These are phyloP conservation scores for Sedum album DNA, from an alignment of 164 flowering plant species.

Conservation along the genomic window DNA sequence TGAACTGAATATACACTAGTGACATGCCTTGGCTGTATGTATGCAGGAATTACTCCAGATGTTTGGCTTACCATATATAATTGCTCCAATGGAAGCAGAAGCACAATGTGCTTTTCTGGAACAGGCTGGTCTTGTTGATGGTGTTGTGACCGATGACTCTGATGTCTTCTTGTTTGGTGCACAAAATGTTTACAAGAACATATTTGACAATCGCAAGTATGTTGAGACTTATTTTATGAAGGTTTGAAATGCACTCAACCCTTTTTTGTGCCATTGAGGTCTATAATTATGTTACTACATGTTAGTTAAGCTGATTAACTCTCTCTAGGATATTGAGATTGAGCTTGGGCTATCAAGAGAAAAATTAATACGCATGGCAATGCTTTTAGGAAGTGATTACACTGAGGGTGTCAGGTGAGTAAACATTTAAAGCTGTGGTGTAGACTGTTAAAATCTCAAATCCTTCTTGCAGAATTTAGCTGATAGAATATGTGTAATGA, in stretches of 20 bases:
- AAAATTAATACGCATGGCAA: slow-evolving; percentile 75
- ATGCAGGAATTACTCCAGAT: slow-evolving; percentile 84
- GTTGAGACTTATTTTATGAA: slow-evolving; percentile 95
- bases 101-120: slow-evolving; percentile 97
- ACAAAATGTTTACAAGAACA: slow-evolving; percentile 84
- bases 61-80: slow-evolving; percentile 94
- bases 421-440: neutral
- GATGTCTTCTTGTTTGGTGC: slow-evolving; percentile 98
- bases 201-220: slow-evolving; percentile 93
- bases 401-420: slow-evolving; percentile 92
- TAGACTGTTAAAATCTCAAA: neutral
- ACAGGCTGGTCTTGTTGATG: slow-evolving; percentile 74
- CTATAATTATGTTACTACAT: neutral
- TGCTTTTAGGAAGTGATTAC: slow-evolving; percentile 97
- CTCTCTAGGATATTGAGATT: slow-evolving; percentile 67
- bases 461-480: neutral
- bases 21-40: neutral
- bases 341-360: slow-evolving; percentile 83
- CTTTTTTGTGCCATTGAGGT: neutral
- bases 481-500: neutral
- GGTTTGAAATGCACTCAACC: slow-evolving; percentile 28
- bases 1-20: neutral
- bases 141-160: slow-evolving; percentile 96
- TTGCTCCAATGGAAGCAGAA: slow-evolving; percentile 99
- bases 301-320: neutral